Conservation (phyloP, 2,329 filamentous ascomycete species). For the Tolypocladium capitatum region DNA sequence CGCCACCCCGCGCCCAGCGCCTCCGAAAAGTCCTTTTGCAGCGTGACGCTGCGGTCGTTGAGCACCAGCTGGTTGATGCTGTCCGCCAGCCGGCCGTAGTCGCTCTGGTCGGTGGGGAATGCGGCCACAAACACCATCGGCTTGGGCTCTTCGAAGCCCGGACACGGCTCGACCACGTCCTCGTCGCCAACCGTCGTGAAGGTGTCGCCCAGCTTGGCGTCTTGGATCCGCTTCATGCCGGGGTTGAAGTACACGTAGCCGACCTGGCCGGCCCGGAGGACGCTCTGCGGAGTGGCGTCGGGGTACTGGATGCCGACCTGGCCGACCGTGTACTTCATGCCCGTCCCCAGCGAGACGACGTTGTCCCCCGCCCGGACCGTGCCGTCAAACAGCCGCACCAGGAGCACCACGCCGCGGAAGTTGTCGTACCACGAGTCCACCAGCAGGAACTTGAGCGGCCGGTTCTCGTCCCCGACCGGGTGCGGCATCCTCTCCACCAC, state of each 20-base stretch:
- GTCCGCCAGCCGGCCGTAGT: conserved; percentile 78
- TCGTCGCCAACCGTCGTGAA: conserved; percentile 75
- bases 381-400: conserved; percentile 87
- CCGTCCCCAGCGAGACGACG: conserved; percentile 78
- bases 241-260: conserved; percentile 97
- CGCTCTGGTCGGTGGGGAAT: conserved; percentile 82
- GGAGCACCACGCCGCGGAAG: conserved; percentile 82
- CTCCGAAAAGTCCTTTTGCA: conserved; percentile 89
- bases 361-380: conserved; percentile 70
- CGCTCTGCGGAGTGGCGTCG: conserved; percentile 64
- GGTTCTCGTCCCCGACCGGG: conserved; percentile 58
- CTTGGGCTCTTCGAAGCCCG: conserved; percentile 93
- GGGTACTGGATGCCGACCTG: conserved; percentile 97
- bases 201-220: conserved; percentile 92
- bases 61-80: conserved; percentile 88
- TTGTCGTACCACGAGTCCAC: conserved; percentile 98
- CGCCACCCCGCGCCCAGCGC: conserved; percentile 90
- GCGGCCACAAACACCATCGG: conserved; percentile 98
- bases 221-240: conserved; percentile 92
- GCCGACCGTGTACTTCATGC: conserved; percentile 80
- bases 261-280: conserved; percentile 80
- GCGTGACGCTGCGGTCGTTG: conserved; percentile 87
- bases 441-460: conserved; percentile 70
- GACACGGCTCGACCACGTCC: conserved; percentile 62
- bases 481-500: conserved; percentile 77